These are phyloP conservation scores for Bothriochloa decipiens DNA, from an alignment of 176 grass and related monocot species.

Conservation along the genomic window DNA sequence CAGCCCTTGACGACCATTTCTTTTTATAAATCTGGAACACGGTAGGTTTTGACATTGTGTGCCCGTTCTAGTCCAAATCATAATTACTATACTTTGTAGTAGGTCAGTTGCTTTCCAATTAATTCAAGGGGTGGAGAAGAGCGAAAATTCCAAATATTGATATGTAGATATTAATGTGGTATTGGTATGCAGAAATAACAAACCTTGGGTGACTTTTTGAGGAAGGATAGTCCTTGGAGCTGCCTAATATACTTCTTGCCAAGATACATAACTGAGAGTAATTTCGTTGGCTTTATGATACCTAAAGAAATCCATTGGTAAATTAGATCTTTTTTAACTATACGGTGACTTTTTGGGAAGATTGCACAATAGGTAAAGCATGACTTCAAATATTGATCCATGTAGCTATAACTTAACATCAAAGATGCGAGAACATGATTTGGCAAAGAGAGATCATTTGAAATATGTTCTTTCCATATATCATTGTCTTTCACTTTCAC, in stretches of 20 bases:
- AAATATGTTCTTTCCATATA: background rate
- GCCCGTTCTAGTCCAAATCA: too few species aligned
- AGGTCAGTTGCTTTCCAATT: background rate
- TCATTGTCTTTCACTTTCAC: background rate
- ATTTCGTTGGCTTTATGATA: background rate
- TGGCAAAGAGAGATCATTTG: background rate
- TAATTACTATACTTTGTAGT: too few species aligned
- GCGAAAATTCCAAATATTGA: background rate
- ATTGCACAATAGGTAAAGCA: constrained; percentile 32
- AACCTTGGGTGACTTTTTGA: background rate
- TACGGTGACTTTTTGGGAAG: constrained; percentile 10
- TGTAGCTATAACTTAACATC: background rate
- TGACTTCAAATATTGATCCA: background rate
- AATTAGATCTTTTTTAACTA: constrained; percentile 34
- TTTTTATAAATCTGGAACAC: too few species aligned
- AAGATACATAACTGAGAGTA: background rate
- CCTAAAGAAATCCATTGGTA: constrained; percentile 40
- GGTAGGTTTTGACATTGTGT: too few species aligned
- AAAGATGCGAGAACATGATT: constrained; percentile 5
- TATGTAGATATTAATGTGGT: background rate
- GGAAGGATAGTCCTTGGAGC: constrained; percentile 7
- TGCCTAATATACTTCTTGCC: background rate
- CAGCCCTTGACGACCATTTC: too few species aligned
- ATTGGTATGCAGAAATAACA: background rate
- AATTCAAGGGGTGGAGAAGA: background rate